A percentile compares a stretch with the other conserved stretches of the same genome.
Conservation (phyloP, 441 rosid species). For the Jatropha multifida region DNA sequence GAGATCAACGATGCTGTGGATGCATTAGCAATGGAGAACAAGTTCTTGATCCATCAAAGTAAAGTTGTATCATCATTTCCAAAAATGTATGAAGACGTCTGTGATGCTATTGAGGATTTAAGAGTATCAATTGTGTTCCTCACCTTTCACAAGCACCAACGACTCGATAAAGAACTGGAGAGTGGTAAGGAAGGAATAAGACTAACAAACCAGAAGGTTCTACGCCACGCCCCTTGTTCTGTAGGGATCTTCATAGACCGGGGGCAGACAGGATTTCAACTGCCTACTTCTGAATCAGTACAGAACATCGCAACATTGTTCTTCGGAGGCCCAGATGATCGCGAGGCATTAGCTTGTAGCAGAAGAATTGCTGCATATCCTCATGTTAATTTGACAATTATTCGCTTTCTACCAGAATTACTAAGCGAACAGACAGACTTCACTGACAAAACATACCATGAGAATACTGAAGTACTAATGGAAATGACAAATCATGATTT, state of each 20-base stretch:
- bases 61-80: conserved; percentile 58
- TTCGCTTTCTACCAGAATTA: conserved; percentile 45
- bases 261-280: conserved; percentile 67
- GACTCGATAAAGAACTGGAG: conserved; percentile 70
- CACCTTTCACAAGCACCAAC: conserved; percentile 87
- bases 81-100: conserved; percentile 66
- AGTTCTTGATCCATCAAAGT: conserved; percentile 45
- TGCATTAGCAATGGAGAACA: conserved; percentile 42
- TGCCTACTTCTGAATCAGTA: conserved; percentile 43
- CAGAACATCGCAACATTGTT: conserved; percentile 68
- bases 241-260: conserved; percentile 70
- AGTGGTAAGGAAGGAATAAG: conserved; percentile 60
- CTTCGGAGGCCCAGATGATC: conserved; percentile 86
- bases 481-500: conserved; percentile 43
- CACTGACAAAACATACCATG: conserved; percentile 20
- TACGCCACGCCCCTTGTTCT: conserved; percentile 74
- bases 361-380: conserved; percentile 47
- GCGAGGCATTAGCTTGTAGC: conserved; percentile 84
- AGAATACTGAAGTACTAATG: conserved; percentile 42
- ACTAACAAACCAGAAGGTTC: conserved; percentile 64
- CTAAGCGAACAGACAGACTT: conserved; percentile 15
- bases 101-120: conserved; percentile 63
- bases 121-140: conserved; percentile 64
- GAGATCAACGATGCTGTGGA: conserved; percentile 73
- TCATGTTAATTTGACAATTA: conserved; percentile 51